phyloP scores from a whole-genome alignment of 2,329 filamentous ascomycete genomes.

The Aureobasidium subglaciale region DNA sequence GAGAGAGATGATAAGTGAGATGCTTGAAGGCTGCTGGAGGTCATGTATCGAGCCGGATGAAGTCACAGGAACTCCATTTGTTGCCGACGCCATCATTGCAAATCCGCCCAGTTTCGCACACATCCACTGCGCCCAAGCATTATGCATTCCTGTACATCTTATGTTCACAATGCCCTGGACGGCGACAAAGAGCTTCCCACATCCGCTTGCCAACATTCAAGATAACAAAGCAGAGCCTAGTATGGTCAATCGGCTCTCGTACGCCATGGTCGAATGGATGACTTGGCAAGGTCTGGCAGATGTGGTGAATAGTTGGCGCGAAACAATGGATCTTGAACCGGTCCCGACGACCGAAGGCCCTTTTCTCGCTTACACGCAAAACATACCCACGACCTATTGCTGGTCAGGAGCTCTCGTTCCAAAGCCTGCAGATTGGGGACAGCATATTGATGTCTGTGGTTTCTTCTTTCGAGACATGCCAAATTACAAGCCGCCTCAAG shows the following conservation, averaged over 20 bases:
- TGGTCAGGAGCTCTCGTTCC: constrained; percentile 1
- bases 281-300: constrained; percentile 67
- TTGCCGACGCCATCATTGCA: constrained; percentile 75
- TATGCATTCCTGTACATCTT: constrained; percentile 68
- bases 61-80: constrained; percentile 51
- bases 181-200: constrained; percentile 75
- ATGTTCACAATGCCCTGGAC: constrained; percentile 96
- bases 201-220: constrained; percentile 77
- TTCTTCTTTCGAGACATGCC: constrained; percentile 17
- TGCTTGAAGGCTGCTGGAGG: constrained; percentile 79
- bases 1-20: constrained; percentile 68
- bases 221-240: constrained; percentile 59
- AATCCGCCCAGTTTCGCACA: constrained; percentile 74
- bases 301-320: constrained; percentile 16
- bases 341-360: constrained; percentile 5
- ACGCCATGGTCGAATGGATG: constrained; percentile 81
- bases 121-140: constrained; percentile 66
- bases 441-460: constrained; percentile 30
- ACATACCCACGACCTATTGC: constrained; percentile 23
- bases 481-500: constrained; percentile 8
- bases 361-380: constrained; percentile 3
- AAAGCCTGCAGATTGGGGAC: not conserved
- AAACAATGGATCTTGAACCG: constrained; percentile 15
- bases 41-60: constrained; percentile 47
- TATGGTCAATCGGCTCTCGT: constrained; percentile 75